Evolutionary conservation across 2,329 filamentous ascomycete species (phyloP), one percentile per base, ranked within the genome.

Genomic region (Neopestalotiopsis clavispora): DNA sequence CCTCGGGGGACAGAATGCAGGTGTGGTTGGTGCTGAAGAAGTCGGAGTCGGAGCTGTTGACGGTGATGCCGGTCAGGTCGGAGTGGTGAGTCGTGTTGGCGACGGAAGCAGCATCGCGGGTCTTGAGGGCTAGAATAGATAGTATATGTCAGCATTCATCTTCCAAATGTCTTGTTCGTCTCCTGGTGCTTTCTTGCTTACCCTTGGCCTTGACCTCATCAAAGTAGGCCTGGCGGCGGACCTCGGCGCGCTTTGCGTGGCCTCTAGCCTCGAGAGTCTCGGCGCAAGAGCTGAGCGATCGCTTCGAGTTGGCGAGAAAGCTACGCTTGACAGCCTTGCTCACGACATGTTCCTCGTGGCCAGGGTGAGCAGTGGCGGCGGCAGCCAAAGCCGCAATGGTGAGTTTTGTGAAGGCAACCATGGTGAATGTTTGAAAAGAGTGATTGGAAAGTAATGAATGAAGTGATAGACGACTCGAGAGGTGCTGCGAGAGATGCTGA

Each of bases 1-100:
- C 82, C 73, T 88, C 86, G 0, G 85, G 85, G n/a, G 80, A 83
- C 32, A 88, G 78, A 32, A 87, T 77, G 71, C 85, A 88, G 32
- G 82, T 82, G 57, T 77, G 79, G 73, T 83, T 82, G 68, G 77
- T 78, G 2, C 78, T 75, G 68, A 85, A 85, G 40, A 85, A 75
- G 70, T 71, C 78, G 56, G 74, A 70, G 45, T 28, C 57, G 59
- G 52, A 45, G 56, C 20, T 67, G 57, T 67, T 20, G 40, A 49
- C 32, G 56, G 65, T 67, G 40, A 60, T 67, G 23, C 38, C 62
- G 14, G 60, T 42, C 60, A 63, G 60, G 32, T 63, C 14, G 28
- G 65, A 66, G 52, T 57, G 49, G 65, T 66, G 65, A 23, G 30
- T 58, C 34, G 56, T 62, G 63, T 65, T 56, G 42, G 34, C 28